These are phyloP conservation scores for Tetragonia tetragonoides DNA, from an alignment of 148 eudicot genomes.

Conservation along the genomic window DNA sequence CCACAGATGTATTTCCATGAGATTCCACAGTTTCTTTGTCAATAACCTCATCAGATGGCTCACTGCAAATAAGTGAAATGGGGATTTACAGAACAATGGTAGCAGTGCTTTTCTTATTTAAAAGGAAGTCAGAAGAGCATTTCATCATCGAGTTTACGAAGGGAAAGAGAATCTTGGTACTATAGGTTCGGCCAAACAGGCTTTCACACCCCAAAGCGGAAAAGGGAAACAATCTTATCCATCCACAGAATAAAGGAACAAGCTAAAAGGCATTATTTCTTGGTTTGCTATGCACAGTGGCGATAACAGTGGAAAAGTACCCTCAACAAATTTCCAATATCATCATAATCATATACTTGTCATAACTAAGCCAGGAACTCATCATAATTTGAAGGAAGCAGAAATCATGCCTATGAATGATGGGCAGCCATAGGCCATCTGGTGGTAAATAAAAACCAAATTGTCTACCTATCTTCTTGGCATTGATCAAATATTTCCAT, in stretches of 20 bases:
- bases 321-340: not conserved
- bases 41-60: conserved; percentile 44
- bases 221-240: not conserved
- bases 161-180: not conserved
- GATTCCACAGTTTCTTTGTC: conserved; percentile 42
- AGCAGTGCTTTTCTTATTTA: not conserved
- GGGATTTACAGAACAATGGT: conserved; percentile 5
- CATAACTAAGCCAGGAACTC: no score
- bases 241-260: not conserved
- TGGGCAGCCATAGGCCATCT: not conserved
- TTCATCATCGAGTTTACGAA: no score
- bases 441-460: not conserved
- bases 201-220: not conserved
- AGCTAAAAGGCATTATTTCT: not conserved
- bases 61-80: conserved; percentile 31
- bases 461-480: not conserved
- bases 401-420: not conserved
- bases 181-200: not conserved
- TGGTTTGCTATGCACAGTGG: not conserved
- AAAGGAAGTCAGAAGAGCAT: conserved; percentile 1
- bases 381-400: no score
- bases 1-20: conserved; percentile 33
- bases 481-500: not conserved
- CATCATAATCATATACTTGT: no score
- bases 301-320: not conserved